Evolutionary conservation across 257 asterid genomes (phyloP), one percentile per base, ranked within the genome.

Genomic region (Scutellaria barbata): DNA sequence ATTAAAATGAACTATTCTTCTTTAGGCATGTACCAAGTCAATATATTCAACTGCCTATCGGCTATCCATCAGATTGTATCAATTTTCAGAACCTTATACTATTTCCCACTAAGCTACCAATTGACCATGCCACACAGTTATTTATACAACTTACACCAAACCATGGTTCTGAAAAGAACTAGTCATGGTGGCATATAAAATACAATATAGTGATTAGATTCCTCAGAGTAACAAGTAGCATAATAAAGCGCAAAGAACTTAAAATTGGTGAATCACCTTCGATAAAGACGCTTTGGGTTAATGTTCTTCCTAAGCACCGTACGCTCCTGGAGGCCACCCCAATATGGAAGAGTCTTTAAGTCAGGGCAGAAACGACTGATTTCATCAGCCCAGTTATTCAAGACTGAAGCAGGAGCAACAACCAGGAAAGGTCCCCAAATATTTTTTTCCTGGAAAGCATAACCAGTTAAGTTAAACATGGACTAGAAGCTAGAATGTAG

Each of bases 341-440:
- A 95, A 66, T 95, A 95, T 22, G 99, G 98, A 79, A 95, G 98
- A 61, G 93, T 87, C 79, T 88, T 95, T 77, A 95, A 76, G 73
- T 92, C 99, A 74, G 99, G 99, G 82, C 98, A 89, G 81, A 92
- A 95, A 79, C 98, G 98, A 68, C 96, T 86, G 81, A 95, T 88
- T 83, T 95, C 99, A 81, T 92, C 98, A 64, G 96, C 98, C 99
- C 99, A 95, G 78, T 95, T 95, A 77, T 80, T 92, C 88, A 95
- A 79, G 76, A 95, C 99, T 52, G 98, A 92, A 30, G 99, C 95
- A 54, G 99, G 99, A 64, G 98, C 99, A 78, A 95, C 99, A 76
- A 95, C 95, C 83, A 95, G 84, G 80, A 92, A 92, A 78, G 99
- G 99, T 6, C 99, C 99, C 99, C 99, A 95, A 77, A 95, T 95